phyloP scores from a whole-genome alignment of 371 early-diverging fungal genomes.

The Mortierella sp. region DNA sequence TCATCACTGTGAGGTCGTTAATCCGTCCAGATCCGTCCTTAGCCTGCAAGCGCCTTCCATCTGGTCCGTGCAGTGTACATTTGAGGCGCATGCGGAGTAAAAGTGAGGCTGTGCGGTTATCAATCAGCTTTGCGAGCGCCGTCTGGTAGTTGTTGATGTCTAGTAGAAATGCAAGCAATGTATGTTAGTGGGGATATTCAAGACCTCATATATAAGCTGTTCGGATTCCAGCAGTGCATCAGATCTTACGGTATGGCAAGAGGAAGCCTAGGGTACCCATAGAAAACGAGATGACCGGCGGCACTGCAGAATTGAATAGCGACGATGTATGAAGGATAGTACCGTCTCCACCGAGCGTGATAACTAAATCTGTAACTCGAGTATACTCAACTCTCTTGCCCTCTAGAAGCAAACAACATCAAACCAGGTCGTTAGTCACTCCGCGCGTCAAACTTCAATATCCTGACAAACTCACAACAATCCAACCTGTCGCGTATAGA shows the following conservation, averaged over 20 bases:
- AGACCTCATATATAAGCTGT: no score
- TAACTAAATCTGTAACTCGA: slow-evolving; percentile 83
- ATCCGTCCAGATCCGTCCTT: slow-evolving; percentile 54
- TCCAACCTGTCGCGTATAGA: background rate
- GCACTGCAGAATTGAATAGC: slow-evolving; percentile 83
- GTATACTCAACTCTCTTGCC: slow-evolving; percentile 64
- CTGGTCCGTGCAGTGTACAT: slow-evolving; percentile 72
- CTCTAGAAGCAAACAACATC: slow-evolving; percentile 19
- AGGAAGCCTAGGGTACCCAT: slow-evolving; percentile 95
- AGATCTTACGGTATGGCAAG: slow-evolving; percentile 76
- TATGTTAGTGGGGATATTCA: no score
- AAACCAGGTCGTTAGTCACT: background rate
- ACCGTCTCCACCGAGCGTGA: slow-evolving; percentile 97
- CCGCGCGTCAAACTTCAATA: no score
- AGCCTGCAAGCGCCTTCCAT: slow-evolving; percentile 64
- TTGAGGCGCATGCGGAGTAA: slow-evolving; percentile 83
- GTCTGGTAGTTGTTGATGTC: slow-evolving; percentile 72
- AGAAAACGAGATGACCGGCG: slow-evolving; percentile 93
- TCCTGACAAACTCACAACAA: background rate
- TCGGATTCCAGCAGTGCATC: background rate
- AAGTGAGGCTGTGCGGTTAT: slow-evolving; percentile 68
- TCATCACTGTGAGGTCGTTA: slow-evolving; percentile 81
- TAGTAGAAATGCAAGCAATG: slow-evolving; percentile 26
- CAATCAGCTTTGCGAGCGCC: slow-evolving; percentile 74
- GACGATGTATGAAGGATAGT: slow-evolving; percentile 93